Conservation (phyloP, 306 rosid genomes). For the Mimosa pudica region DNA sequence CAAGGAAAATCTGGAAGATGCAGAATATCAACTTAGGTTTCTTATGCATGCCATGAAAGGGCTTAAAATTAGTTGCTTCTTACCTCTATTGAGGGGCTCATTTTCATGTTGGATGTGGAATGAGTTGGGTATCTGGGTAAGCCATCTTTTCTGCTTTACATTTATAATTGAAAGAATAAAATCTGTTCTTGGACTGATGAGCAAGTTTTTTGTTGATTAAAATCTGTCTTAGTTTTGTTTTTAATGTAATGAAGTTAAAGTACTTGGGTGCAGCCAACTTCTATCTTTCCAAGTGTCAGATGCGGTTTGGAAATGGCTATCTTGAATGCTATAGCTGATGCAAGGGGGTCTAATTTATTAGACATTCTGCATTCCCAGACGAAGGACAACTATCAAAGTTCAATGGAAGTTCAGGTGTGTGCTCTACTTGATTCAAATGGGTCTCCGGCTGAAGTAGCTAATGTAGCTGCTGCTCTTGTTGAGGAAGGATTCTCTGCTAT, state of each 20-base stretch:
- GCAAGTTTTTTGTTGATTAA: constrained; percentile 1
- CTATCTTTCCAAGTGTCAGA: constrained; percentile 91
- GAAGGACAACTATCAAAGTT: constrained; percentile 35
- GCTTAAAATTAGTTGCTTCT: constrained; percentile 54
- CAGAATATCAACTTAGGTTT: constrained; percentile 85
- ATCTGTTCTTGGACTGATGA: not conserved
- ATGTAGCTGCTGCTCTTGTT: constrained; percentile 61
- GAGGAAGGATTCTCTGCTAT: constrained; percentile 86
- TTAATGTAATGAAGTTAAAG: constrained; percentile 26
- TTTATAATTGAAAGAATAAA: constrained; percentile 10
- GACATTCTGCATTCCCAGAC: constrained; percentile 53
- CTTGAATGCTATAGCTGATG: constrained; percentile 79
- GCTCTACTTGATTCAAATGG: constrained; percentile 74
- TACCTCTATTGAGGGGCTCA: constrained; percentile 77
- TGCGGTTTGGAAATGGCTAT: constrained; percentile 99
- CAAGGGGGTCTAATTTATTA: constrained; percentile 61
- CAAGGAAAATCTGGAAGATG: constrained; percentile 69
- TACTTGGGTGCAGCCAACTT: constrained; percentile 64
- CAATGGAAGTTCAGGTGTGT: constrained; percentile 67
- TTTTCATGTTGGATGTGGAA: constrained; percentile 86
- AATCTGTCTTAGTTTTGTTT: not conserved
- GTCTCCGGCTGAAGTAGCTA: constrained; percentile 77
- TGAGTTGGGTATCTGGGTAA: constrained; percentile 80
- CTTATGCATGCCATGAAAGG: constrained; percentile 66
- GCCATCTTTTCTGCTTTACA: constrained; percentile 35